A percentile compares a stretch with the other conserved stretches of the same genome.
Evolutionary conservation across 805 yeast species (phyloP).

Genomic region (Priceomyces medius): DNA sequence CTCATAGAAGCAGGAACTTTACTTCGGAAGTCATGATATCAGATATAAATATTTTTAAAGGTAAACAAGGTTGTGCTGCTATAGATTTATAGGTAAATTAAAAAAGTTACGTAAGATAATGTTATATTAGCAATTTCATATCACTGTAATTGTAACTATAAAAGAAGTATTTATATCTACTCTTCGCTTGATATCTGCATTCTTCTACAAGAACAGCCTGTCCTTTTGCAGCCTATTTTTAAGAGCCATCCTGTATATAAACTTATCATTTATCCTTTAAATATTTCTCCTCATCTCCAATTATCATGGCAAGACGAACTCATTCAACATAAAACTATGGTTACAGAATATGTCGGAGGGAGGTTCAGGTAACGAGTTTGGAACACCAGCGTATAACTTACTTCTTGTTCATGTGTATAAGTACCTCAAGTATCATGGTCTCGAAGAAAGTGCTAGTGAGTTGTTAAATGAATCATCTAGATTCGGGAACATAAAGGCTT

Average conservation of each 20-base stretch:
- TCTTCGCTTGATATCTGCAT: background rate
- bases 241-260: background rate
- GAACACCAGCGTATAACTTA: conserved; percentile 21
- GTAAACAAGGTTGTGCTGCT: no score
- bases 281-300: background rate
- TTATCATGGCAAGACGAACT: background rate
- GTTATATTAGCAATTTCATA: no score
- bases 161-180: no score
- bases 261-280: background rate
- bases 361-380: background rate
- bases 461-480: conserved; percentile 35
- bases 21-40: no score
- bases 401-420: conserved; percentile 53
- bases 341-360: background rate
- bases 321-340: background rate
- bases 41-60: no score
- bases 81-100: no score
- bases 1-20: no score
- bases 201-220: no score
- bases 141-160: no score
- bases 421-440: conserved; percentile 47
- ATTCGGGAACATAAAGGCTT: background rate
- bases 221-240: background rate
- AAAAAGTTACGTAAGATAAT: no score
- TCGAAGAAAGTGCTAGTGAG: conserved; percentile 49